Evolutionary conservation across 2,329 filamentous ascomycete genomes (phyloP).

Genomic region (Colletotrichum sp.): DNA sequence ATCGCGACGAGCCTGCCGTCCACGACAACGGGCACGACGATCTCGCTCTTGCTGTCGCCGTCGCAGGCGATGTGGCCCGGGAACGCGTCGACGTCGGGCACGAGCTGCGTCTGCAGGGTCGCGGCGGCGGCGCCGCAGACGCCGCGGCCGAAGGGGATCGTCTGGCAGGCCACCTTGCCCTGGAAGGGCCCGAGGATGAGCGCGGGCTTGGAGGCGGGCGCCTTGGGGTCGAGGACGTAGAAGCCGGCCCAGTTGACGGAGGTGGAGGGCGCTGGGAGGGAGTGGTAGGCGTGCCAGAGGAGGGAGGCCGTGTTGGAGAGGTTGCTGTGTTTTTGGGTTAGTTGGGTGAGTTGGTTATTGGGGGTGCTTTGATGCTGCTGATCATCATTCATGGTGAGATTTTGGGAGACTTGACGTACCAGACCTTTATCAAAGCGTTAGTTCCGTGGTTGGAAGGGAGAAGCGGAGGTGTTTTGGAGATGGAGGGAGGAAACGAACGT

Average conservation of each 20-base stretch:
- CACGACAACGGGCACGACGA: slow-evolving; percentile 75
- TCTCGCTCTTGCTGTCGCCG: slow-evolving; percentile 76
- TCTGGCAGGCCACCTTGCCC: slow-evolving; percentile 81
- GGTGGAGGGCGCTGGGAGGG: slow-evolving; percentile 67
- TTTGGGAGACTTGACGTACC: slow-evolving; percentile 32
- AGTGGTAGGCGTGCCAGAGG: slow-evolving; percentile 81
- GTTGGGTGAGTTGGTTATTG: neutral
- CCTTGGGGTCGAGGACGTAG: slow-evolving; percentile 67
- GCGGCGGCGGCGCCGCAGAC: slow-evolving; percentile 77
- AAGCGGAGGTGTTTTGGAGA: neutral
- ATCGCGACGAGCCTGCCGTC: slow-evolving; percentile 66
- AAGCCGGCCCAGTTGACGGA: slow-evolving; percentile 84
- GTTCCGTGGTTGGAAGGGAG: neutral
- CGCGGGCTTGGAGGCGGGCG: slow-evolving; percentile 42
- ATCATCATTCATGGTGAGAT: neutral
- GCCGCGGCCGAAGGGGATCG: slow-evolving; percentile 73
- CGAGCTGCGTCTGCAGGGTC: slow-evolving; percentile 66
- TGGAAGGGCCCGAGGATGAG: slow-evolving; percentile 83
- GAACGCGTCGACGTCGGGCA: slow-evolving; percentile 74
- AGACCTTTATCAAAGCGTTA: slow-evolving; percentile 38
- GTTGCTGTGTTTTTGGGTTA: slow-evolving; percentile 57
- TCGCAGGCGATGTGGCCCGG: slow-evolving; percentile 86
- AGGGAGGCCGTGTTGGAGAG: slow-evolving; percentile 77
- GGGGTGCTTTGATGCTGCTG: neutral
- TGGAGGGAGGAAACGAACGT: slow-evolving; percentile 28